Percentiles rank a stretch among this genome's conserved stretches.
Evolutionary conservation across 352 stramenopile species (phyloP).

Genomic region (Pythium periplocum): DNA sequence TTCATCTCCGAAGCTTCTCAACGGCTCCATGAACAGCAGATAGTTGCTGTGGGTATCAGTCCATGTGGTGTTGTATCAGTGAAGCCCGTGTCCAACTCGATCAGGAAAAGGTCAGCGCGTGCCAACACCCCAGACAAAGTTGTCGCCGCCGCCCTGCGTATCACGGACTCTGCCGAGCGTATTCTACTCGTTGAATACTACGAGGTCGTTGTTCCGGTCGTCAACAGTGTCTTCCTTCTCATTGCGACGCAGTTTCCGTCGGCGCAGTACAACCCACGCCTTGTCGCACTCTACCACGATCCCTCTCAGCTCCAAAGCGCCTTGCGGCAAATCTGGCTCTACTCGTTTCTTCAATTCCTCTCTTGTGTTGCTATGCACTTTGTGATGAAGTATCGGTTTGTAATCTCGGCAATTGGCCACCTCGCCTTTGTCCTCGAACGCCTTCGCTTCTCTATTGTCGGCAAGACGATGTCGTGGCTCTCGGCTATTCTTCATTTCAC

Average conservation of each 20-base stretch:
- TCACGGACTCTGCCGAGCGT: background rate
- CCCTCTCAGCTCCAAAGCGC: background rate
- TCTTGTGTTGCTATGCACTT: constrained; percentile 4
- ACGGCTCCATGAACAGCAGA: too few species aligned
- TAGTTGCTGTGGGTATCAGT: too few species aligned
- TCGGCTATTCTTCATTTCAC: constrained; percentile 5
- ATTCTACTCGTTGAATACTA: constrained; percentile 7
- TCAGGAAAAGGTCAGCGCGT: too few species aligned
- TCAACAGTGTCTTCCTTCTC: constrained; percentile 2
- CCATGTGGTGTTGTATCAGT: too few species aligned
- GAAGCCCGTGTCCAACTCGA: too few species aligned
- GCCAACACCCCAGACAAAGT: background rate
- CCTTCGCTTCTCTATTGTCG: constrained; percentile 4
- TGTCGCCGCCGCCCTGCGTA: background rate
- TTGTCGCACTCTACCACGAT: background rate
- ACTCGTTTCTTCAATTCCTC: background rate
- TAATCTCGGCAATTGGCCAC: constrained; percentile 1
- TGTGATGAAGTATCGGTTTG: constrained; percentile 11
- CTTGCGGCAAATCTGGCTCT: background rate
- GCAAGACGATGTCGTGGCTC: constrained; percentile 10
- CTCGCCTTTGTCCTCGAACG: constrained; percentile 9
- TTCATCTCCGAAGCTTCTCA: too few species aligned
- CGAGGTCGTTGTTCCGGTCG: constrained; percentile 1
- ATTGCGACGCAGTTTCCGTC: background rate
- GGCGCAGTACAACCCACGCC: constrained; percentile 1